phyloP scores from a whole-genome alignment of 805 yeast species.

The Saccharomycopsis synnaedendra region DNA sequence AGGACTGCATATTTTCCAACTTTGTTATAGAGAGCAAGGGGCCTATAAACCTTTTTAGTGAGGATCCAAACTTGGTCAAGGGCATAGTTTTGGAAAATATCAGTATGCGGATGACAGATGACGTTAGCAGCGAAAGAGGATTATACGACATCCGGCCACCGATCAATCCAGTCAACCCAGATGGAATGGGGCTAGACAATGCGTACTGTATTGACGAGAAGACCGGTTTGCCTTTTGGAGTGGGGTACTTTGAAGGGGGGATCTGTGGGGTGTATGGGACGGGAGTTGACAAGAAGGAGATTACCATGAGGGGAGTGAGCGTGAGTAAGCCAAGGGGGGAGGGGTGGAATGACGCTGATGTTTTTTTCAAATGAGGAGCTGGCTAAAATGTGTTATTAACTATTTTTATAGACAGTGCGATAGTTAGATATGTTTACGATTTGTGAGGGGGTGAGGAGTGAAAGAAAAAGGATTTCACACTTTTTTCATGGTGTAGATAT shows the following conservation, averaged over 20 bases:
- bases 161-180: conserved; percentile 9
- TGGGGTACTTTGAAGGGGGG: conserved; percentile 4
- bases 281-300: background rate
- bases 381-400: too few relatives aligned
- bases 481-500: too few relatives aligned
- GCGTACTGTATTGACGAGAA: conserved; percentile 9
- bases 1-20: background rate
- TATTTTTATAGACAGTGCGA: too few relatives aligned
- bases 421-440: too few relatives aligned
- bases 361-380: too few relatives aligned
- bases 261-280: conserved; percentile 2
- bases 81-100: conserved; percentile 2
- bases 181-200: conserved; percentile 9
- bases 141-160: conserved; percentile 12
- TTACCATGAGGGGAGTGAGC: background rate
- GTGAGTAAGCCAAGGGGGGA: background rate
- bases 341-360: too few relatives aligned
- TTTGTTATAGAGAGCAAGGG: background rate
- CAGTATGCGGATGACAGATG: background rate
- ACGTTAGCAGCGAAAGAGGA: background rate
- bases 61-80: background rate
- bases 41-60: conserved; percentile 1
- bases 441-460: too few relatives aligned
- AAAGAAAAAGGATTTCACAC: too few relatives aligned
- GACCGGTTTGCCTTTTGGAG: conserved; percentile 11